Conservation (phyloP, 768 basidiomycete genomes). For the Suillus sp. region DNA sequence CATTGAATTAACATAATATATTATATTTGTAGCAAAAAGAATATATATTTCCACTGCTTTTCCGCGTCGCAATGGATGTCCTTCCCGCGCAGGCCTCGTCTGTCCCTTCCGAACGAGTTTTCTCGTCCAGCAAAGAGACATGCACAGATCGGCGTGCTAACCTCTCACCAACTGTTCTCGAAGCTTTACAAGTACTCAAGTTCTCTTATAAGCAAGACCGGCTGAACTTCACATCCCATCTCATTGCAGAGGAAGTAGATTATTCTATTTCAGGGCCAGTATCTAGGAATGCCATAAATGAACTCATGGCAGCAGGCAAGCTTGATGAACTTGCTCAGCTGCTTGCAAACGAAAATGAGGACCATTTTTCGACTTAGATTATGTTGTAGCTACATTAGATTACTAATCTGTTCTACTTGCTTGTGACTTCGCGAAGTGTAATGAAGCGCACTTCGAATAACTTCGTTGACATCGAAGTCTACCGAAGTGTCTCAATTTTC, state of each 20-base stretch:
- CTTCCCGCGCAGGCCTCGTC: constrained; percentile 30
- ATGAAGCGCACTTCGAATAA: too few relatives aligned
- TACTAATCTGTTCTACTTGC: background rate
- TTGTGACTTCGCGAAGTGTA: background rate
- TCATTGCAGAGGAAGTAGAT: background rate
- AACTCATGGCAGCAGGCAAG: constrained; percentile 9
- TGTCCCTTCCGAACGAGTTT: background rate
- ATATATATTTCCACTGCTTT: constrained; percentile 13
- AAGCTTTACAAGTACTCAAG: constrained; percentile 17
- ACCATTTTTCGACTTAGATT: background rate
- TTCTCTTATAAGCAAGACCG: constrained; percentile 16
- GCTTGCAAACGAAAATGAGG: background rate
- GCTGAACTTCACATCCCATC: constrained; percentile 21
- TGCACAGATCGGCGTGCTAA: constrained; percentile 23
- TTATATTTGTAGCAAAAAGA: constrained; percentile 6
- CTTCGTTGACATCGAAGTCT: too few relatives aligned
- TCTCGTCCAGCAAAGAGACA: constrained; percentile 19
- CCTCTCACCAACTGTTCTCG: constrained; percentile 23
- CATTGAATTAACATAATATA: background rate
- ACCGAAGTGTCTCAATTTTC: too few relatives aligned
- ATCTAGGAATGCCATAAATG: constrained; percentile 2
- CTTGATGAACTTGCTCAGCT: background rate
- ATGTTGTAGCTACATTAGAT: background rate
- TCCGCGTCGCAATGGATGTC: constrained; percentile 18
- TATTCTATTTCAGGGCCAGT: constrained; percentile 7